These are phyloP conservation scores for Kernera saxatilis DNA, from an alignment of 345 rosid genomes.

Conservation along the genomic window DNA sequence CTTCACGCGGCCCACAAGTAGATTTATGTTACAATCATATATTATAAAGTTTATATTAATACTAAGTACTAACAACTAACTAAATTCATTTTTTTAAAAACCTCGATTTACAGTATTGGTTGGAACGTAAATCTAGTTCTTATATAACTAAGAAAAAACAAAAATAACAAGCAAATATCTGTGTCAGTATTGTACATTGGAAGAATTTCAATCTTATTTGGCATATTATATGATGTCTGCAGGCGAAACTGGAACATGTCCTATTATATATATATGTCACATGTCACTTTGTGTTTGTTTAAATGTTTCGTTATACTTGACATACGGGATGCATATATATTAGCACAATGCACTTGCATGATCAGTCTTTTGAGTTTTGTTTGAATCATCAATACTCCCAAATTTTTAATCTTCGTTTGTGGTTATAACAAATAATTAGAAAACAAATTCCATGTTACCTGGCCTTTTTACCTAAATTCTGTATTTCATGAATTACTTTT, in stretches of 20 bases:
- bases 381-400: neutral
- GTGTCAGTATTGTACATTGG: neutral
- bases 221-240: neutral
- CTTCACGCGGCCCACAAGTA: conserved; percentile 14
- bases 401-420: neutral
- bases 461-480: neutral
- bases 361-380: neutral
- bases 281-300: neutral
- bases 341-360: neutral
- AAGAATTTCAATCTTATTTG: neutral
- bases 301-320: neutral
- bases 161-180: neutral
- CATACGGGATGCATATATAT: neutral
- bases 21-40: conserved; percentile 9
- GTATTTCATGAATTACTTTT: neutral
- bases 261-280: neutral
- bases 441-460: neutral
- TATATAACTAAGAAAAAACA: neutral
- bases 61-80: neutral
- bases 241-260: conserved; percentile 1
- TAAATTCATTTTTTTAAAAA: too few species aligned
- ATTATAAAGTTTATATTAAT: neutral
- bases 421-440: neutral
- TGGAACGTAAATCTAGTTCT: neutral
- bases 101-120: neutral